phyloP scores from a whole-genome alignment of 192 early-diverging fungal genomes.

The Endogone sp. region DNA sequence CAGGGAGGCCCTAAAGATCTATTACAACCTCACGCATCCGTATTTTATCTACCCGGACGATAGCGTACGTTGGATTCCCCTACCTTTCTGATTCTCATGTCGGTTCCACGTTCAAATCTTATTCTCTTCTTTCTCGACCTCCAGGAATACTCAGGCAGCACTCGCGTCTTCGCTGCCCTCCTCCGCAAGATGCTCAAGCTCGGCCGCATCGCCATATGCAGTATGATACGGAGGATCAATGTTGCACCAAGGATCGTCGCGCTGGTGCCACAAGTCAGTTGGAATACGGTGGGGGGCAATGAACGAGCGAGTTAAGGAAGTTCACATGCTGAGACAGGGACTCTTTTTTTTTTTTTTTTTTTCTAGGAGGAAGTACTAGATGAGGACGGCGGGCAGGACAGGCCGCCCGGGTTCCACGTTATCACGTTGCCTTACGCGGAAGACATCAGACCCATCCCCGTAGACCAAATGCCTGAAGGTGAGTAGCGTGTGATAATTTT shows the following conservation, averaged over 20 bases:
- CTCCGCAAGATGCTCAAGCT: constrained; percentile 50
- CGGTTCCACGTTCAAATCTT: not conserved
- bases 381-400: constrained; percentile 35
- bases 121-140: not conserved
- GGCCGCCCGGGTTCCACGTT: constrained; percentile 64
- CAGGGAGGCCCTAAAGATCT: constrained; percentile 28
- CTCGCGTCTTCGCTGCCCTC: constrained; percentile 62
- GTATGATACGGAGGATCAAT: constrained; percentile 49
- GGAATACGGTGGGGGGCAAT: too few relatives aligned
- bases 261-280: constrained; percentile 70
- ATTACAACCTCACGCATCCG: constrained; percentile 63
- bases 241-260: constrained; percentile 56
- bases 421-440: constrained; percentile 73
- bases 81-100: not conserved
- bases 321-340: too few relatives aligned
- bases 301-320: too few relatives aligned
- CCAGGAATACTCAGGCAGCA: constrained; percentile 64
- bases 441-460: constrained; percentile 54
- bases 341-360: not conserved
- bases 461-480: constrained; percentile 15
- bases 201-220: constrained; percentile 67
- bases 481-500: too few relatives aligned
- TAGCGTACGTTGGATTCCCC: constrained; percentile 28
- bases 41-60: constrained; percentile 79
- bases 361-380: constrained; percentile 45